These are phyloP conservation scores for Boletus edulis DNA, from an alignment of 768 basidiomycete genomes.

Conservation along the genomic window DNA sequence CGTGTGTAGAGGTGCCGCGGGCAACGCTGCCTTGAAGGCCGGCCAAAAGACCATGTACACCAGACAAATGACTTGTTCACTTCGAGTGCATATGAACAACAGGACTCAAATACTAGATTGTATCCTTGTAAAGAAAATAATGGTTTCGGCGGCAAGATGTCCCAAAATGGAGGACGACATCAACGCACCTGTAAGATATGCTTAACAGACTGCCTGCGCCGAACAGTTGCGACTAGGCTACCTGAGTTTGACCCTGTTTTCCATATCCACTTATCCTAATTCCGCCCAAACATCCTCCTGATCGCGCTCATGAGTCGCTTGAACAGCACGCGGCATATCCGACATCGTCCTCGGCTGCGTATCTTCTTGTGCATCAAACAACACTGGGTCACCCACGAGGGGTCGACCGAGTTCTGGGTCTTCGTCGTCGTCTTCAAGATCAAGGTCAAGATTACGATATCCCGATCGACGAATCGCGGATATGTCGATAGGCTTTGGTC, in stretches of 20 bases:
- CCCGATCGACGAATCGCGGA: slow-evolving; percentile 66
- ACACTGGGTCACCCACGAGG: slow-evolving; percentile 54
- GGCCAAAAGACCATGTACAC: too few species aligned
- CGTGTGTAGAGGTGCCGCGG: too few species aligned
- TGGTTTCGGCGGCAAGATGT: too few species aligned
- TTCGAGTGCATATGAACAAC: background rate
- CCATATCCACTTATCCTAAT: slow-evolving; percentile 38
- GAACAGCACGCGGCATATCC: slow-evolving; percentile 60
- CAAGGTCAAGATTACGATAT: slow-evolving; percentile 62
- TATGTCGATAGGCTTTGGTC: slow-evolving; percentile 84
- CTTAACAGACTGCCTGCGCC: too few species aligned
- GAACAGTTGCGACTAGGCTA: background rate
- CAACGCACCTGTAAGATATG: background rate
- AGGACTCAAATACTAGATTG: too few species aligned
- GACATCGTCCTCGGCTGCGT: slow-evolving; percentile 33
- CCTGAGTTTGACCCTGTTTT: background rate
- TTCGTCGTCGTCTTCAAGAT: slow-evolving; percentile 62
- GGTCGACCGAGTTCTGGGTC: slow-evolving; percentile 54
- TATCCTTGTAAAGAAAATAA: too few species aligned
- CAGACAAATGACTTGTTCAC: background rate
- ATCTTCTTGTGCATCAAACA: slow-evolving; percentile 60
- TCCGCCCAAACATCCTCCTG: slow-evolving; percentile 72
- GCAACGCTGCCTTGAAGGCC: too few species aligned
- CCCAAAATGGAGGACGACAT: background rate
- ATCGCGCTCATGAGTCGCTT: slow-evolving; percentile 57